These are phyloP conservation scores for Aspergillus sparsus DNA, from an alignment of 495 filamentous ascomycete species.

Conservation along the genomic window DNA sequence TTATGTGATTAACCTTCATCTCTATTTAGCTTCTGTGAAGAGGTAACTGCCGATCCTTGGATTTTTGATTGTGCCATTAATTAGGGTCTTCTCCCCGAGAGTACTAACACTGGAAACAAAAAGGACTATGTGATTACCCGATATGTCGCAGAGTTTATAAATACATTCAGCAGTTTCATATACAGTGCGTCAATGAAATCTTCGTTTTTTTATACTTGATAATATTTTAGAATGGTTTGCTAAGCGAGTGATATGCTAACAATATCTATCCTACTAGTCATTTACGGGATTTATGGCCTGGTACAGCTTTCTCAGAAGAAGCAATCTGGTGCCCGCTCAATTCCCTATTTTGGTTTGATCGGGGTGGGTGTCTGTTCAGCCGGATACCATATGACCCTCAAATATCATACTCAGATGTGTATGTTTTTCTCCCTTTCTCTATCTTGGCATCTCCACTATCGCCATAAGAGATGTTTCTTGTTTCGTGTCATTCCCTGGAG, in stretches of 20 bases:
- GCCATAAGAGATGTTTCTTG: too few species aligned
- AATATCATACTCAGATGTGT: slow-evolving; percentile 43
- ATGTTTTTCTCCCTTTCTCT: background rate
- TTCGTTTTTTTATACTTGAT: too few species aligned
- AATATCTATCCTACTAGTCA: slow-evolving; percentile 13
- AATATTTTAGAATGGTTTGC: too few species aligned
- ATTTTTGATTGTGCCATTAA: background rate
- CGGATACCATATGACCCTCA: slow-evolving; percentile 37
- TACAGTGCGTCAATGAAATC: slow-evolving; percentile 24
- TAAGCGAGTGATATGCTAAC: too few species aligned
- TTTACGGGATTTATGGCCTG: slow-evolving; percentile 33
- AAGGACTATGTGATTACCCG: slow-evolving; percentile 38
- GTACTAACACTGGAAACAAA: slow-evolving; percentile 3
- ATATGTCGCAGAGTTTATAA: slow-evolving; percentile 40
- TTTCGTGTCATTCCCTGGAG: too few species aligned
- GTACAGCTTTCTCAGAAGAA: slow-evolving; percentile 22
- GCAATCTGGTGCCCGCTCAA: slow-evolving; percentile 23
- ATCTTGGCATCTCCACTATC: background rate
- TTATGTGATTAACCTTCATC: slow-evolving; percentile 8
- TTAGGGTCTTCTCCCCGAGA: background rate
- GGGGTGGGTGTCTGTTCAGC: slow-evolving; percentile 36
- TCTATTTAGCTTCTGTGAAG: slow-evolving; percentile 35
- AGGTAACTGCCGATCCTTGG: slow-evolving; percentile 20
- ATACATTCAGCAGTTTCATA: slow-evolving; percentile 32
- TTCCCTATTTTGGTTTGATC: slow-evolving; percentile 36